Evolutionary conservation across 345 rosid genomes (phyloP).

Genomic region (Mallotus nudiflorus): DNA sequence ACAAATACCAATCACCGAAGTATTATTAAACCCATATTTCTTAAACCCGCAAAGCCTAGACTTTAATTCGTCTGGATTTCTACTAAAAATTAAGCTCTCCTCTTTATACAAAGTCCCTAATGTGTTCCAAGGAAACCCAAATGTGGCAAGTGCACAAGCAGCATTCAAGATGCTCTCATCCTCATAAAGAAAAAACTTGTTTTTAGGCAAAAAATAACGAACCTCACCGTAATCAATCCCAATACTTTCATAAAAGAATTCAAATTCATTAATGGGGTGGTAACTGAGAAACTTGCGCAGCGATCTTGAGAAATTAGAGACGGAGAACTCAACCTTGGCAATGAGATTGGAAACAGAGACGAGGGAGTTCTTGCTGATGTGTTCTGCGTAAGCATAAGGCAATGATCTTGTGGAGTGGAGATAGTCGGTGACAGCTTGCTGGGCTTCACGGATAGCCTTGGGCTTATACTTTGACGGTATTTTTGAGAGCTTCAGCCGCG

Average conservation of each 20-base stretch:
- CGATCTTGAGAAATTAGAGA: conserved; percentile 37
- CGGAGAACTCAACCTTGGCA: conserved; percentile 37
- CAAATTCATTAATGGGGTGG: conserved; percentile 71
- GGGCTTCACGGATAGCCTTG: conserved; percentile 48
- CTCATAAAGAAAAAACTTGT: conserved; percentile 61
- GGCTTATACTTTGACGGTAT: conserved; percentile 41
- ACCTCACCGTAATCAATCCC: conserved; percentile 60
- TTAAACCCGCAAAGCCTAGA: conserved; percentile 38
- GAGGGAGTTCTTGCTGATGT: conserved; percentile 50
- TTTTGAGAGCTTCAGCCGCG: conserved; percentile 13
- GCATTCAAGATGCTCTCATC: conserved; percentile 44
- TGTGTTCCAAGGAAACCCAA: conserved; percentile 75
- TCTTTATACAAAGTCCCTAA: conserved; percentile 57
- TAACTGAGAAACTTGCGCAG: conserved; percentile 54
- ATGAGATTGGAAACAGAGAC: conserved; percentile 50
- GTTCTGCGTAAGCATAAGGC: conserved; percentile 59
- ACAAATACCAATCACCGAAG: conserved; percentile 52
- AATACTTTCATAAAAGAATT: conserved; percentile 76
- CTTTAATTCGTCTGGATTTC: conserved; percentile 36
- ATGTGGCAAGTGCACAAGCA: conserved; percentile 49
- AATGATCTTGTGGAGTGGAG: conserved; percentile 50
- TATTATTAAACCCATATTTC: conserved; percentile 39
- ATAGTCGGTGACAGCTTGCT: conserved; percentile 58
- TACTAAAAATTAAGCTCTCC: conserved; percentile 49
- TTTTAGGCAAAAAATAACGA: conserved; percentile 36